Base-by-base conservation (phyloP, 805 yeast genomes). In the Priceomyces fermenticarens region DNA sequence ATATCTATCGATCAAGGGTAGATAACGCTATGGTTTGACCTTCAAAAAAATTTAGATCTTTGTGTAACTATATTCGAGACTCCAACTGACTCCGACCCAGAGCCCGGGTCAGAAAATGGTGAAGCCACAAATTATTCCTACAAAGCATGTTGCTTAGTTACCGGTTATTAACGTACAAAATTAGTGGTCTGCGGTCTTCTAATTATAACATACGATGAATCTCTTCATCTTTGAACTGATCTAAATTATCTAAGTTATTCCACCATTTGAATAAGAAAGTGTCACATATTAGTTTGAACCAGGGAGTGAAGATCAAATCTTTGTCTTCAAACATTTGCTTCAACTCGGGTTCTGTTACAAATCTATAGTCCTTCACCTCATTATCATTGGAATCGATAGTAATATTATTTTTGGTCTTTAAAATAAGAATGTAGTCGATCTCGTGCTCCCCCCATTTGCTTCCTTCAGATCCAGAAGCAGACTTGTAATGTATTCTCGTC, bases 251-350 rank as follows among this genome's bases (percentile, higher is more conserved):
- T 47, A 90, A 70, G 44, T 79, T 73, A 20, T 74, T 78, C 99
- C 99, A 93, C 99, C 99, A 93, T 47, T 85, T 73, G 69, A 86
- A 93, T 57, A 93, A 71, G 57, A 87, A 88, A 35, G 86, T 80
- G 59, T 93, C 90, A 62, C 99, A 93, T 52, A 93, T 93, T 49
- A 93, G 77, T 65, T 88, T 88, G 72, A 93, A 93, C 99, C 99
- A 93, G 4, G 99, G 99, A 4, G 99, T 93, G 67, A 93, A 93
- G 9, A 78, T 72, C 46, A 85, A 72, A n/a, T 55, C 42, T 13
- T 67, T 53, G 59, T 90, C 88, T 15, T 73, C 51, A 62, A 93
- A 86, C 97, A 93, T 88, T 13, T 60, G 66, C 59, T 81, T 78
- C 53, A 93, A 73, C 52, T 85, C 84, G 1, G 67, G 66, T 17